Base-by-base conservation (phyloP, 768 basidiomycete species). In the Inosperma sp. region DNA sequence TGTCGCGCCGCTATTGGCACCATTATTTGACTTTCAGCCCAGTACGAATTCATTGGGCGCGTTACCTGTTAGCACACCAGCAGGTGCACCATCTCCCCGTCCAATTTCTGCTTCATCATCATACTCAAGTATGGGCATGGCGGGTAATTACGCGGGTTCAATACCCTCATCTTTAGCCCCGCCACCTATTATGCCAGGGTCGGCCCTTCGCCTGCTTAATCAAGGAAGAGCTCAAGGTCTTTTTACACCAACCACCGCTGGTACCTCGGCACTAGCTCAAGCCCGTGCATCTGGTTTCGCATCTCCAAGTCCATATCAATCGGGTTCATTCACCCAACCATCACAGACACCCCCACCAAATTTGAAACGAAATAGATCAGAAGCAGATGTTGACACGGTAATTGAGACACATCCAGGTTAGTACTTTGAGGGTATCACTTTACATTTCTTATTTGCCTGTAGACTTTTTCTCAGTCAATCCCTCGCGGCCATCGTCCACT, bases 21-120 rank as follows among this genome's bases (percentile, higher is more conserved):
- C 94, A 2, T 77, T 99, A 53, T 95, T 99, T 68, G 94, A 97
- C 68, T 94, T 93, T 63, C 83, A 86, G 14, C 93, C 93, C 2
- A 81, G 79, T 58, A 78, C 86, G 42, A 78, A 79, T 57, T 80
- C 86, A 16, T 72, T 92, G 48, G 71, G 79, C n/a, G 73, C 83
- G 33, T 75, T 92, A 42, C 85, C 88, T 48, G 72, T 79, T 48
- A 68, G 67, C 61, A 71, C 68, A 27, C 71, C 77, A 31, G 67
- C 68, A 50, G 75, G 76, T 53, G 68, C 69, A 47, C 71, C 76
- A 19, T 79, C 83, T 51, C 77, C 83, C 25, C 78, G 83, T 29
- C 83, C 84, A 29, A 67, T 84, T 44, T 86, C 85, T 49, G 79
- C 83, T 34, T 77, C 84, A 7, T 81, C 84, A 16, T 84, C 84